Percentiles rank a stretch among this genome's conserved stretches.
These are phyloP conservation scores for Phytophthora sp. DNA, from an alignment of 352 stramenopile species.

Conservation along the genomic window DNA sequence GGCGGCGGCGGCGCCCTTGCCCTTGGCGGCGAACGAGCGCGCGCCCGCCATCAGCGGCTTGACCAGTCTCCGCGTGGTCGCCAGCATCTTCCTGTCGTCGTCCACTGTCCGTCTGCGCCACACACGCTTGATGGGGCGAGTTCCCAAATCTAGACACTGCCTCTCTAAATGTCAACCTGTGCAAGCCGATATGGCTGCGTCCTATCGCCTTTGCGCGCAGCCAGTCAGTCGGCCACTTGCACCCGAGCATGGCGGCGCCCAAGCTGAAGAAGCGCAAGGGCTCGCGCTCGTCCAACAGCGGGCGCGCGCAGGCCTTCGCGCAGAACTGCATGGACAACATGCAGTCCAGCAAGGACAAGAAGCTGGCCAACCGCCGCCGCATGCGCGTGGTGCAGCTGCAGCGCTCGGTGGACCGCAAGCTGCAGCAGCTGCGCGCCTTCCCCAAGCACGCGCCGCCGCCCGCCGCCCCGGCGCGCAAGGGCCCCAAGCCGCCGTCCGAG, in stretches of 20 bases:
- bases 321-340: slow-evolving; percentile 64
- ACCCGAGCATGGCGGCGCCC: slow-evolving; percentile 38
- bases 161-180: neutral
- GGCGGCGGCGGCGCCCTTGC: slow-evolving; percentile 50
- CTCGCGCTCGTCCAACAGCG: slow-evolving; percentile 43
- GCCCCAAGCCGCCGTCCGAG: slow-evolving; percentile 59
- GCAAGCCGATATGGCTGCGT: slow-evolving; percentile 11
- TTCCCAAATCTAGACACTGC: neutral
- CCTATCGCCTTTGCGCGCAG: neutral
- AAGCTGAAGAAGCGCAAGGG: slow-evolving; percentile 74
- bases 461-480: slow-evolving; percentile 53
- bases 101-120: slow-evolving; percentile 15
- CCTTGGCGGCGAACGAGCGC: slow-evolving; percentile 73
- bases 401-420: slow-evolving; percentile 70
- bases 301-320: slow-evolving; percentile 68
- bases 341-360: slow-evolving; percentile 68
- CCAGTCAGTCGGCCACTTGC: slow-evolving; percentile 6
- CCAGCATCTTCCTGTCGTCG: slow-evolving; percentile 28
- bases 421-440: slow-evolving; percentile 68
- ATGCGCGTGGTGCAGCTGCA: slow-evolving; percentile 87
- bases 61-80: slow-evolving; percentile 51
- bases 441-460: slow-evolving; percentile 45
- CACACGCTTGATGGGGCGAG: slow-evolving; percentile 3
- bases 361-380: slow-evolving; percentile 64
- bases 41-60: slow-evolving; percentile 39